phyloP scores from a whole-genome alignment of 306 rosid genomes.

The Cyclanthera cordifolia region DNA sequence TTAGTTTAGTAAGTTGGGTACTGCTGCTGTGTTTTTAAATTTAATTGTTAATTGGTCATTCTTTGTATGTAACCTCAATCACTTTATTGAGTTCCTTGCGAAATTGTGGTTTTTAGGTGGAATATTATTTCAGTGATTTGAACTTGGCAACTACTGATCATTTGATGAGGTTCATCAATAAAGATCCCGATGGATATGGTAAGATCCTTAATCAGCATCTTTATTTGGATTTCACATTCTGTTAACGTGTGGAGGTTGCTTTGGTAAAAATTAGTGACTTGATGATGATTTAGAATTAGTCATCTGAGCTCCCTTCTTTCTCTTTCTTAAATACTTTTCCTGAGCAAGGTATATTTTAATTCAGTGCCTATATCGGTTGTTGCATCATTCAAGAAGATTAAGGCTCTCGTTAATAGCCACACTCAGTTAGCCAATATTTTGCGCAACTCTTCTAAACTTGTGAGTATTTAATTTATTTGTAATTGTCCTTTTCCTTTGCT shows the following conservation, averaged over 20 bases:
- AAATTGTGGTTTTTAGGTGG: slow-evolving; percentile 54
- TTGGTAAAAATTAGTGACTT: not conserved
- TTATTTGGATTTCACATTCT: not conserved
- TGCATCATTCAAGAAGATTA: slow-evolving; percentile 97
- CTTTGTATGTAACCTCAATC: not conserved
- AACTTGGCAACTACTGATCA: slow-evolving; percentile 97
- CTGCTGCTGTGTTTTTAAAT: not conserved
- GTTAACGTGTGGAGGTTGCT: not conserved
- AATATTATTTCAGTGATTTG: slow-evolving; percentile 92
- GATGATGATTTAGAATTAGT: slow-evolving; percentile 9
- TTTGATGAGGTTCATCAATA: slow-evolving; percentile 87
- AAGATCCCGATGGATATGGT: slow-evolving; percentile 95
- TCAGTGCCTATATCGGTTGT: slow-evolving; percentile 89
- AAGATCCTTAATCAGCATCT: slow-evolving; percentile 21
- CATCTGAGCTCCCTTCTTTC: not conserved
- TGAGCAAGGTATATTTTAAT: slow-evolving; percentile 17
- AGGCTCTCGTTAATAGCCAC: slow-evolving; percentile 60
- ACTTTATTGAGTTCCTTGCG: slow-evolving; percentile 1
- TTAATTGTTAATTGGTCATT: not conserved
- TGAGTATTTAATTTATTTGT: slow-evolving; percentile 27
- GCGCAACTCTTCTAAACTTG: slow-evolving; percentile 82
- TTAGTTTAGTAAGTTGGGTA: too few relatives aligned
- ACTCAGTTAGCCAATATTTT: slow-evolving; percentile 78
- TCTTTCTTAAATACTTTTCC: not conserved
- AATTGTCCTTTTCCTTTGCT: not conserved